phyloP scores from a whole-genome alignment of 495 filamentous ascomycete species.

The Lentithecium fluviatile region DNA sequence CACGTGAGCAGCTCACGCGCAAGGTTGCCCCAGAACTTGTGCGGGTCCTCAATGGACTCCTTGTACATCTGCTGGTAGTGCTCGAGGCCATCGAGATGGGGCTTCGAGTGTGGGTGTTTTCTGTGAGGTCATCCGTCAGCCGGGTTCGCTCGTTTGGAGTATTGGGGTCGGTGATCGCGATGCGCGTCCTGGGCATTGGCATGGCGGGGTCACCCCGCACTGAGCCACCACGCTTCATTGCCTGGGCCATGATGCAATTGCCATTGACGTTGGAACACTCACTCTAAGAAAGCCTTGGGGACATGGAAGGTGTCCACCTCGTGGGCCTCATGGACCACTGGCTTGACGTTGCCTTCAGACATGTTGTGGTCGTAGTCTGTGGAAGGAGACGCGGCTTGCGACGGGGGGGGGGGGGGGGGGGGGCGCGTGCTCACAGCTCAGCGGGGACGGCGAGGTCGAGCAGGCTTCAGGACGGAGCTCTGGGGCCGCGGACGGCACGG shows the following conservation, averaged over 20 bases:
- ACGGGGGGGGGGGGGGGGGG: too few species aligned
- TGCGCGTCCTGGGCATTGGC: conserved; percentile 2
- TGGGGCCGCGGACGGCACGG: background rate
- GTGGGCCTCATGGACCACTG: conserved; percentile 81
- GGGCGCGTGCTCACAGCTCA: conserved; percentile 8
- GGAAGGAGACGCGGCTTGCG: background rate
- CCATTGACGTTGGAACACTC: conserved; percentile 41
- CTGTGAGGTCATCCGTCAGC: conserved; percentile 41
- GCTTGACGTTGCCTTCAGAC: conserved; percentile 59
- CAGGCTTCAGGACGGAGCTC: too few species aligned
- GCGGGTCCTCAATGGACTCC: conserved; percentile 87
- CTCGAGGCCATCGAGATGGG: conserved; percentile 68
- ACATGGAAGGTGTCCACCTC: conserved; percentile 78
- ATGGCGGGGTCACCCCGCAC: conserved; percentile 30
- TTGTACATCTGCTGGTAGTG: conserved; percentile 94
- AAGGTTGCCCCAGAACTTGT: conserved; percentile 84
- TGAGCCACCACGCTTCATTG: background rate
- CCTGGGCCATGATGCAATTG: conserved; percentile 15
- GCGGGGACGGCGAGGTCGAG: too few species aligned
- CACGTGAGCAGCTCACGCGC: conserved; percentile 90
- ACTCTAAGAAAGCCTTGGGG: conserved; percentile 62
- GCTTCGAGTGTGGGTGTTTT: conserved; percentile 64
- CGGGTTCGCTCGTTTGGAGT: background rate
- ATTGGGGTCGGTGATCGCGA: background rate
- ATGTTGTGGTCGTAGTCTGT: conserved; percentile 50